Evolutionary conservation across 2,329 filamentous ascomycete genomes (phyloP).

Genomic region (Paecilomyces niveus): DNA sequence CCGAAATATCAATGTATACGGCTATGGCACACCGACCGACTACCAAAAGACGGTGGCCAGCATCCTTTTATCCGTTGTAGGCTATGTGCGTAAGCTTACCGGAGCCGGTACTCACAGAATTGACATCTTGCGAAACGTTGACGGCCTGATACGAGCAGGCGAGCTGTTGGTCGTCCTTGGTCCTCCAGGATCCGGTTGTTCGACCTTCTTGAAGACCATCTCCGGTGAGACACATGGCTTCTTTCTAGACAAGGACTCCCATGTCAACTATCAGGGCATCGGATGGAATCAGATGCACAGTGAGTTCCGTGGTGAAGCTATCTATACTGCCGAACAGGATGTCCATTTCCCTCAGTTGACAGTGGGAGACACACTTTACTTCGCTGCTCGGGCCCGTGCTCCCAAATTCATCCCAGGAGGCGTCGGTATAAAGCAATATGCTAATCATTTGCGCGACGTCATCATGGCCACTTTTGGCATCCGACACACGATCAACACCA

Average conservation of each 20-base stretch:
- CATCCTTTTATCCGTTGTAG: conserved; percentile 26
- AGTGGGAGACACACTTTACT: conserved; percentile 72
- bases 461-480: conserved; percentile 40
- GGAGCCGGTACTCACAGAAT: conserved; percentile 41
- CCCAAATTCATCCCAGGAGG: conserved; percentile 35
- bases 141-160: conserved; percentile 53
- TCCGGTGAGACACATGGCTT: conserved; percentile 75
- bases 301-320: conserved; percentile 72
- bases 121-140: conserved; percentile 57
- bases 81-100: conserved; percentile 23
- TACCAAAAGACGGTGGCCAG: conserved; percentile 40
- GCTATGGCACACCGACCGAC: conserved; percentile 35
- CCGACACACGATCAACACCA: conserved; percentile 46
- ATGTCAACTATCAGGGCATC: conserved; percentile 65
- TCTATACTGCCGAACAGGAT: conserved; percentile 80
- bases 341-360: conserved; percentile 73
- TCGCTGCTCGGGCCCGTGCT: conserved; percentile 62
- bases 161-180: conserved; percentile 54
- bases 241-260: conserved; percentile 57
- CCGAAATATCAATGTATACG: conserved; percentile 38
- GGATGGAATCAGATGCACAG: conserved; percentile 58
- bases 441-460: conserved; percentile 37
- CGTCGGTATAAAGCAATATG: conserved; percentile 38
- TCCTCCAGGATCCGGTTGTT: conserved; percentile 51
- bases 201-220: conserved; percentile 78